Conservation (phyloP, 495 filamentous ascomycete genomes). For the Daldinia vernicosa region DNA sequence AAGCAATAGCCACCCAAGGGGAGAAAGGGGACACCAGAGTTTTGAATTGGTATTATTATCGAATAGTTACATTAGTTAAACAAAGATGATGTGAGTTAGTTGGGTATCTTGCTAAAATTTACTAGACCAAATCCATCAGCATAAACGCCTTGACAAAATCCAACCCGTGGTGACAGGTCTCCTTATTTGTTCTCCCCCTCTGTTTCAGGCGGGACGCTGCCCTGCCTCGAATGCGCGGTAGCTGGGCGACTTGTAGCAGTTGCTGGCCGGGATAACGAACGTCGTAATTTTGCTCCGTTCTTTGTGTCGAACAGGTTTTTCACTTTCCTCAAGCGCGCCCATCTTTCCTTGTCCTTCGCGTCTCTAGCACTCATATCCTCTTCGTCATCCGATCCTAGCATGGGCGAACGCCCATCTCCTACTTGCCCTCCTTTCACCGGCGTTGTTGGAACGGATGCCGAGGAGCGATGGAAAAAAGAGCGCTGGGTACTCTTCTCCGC, state of each 20-base stretch:
- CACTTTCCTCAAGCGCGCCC: conserved; percentile 62
- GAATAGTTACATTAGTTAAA: background rate
- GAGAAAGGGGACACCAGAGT: background rate
- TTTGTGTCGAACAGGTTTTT: conserved; percentile 68
- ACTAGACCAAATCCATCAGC: background rate
- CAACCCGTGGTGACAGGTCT: conserved; percentile 1
- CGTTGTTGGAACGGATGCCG: conserved; percentile 41
- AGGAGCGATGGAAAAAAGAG: conserved; percentile 36
- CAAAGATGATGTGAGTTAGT: background rate
- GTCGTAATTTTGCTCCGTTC: conserved; percentile 53
- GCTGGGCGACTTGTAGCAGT: conserved; percentile 34
- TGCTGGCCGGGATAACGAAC: conserved; percentile 45
- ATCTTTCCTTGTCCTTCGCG: conserved; percentile 64
- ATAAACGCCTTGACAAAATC: conserved; percentile 8
- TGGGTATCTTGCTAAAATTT: conserved; percentile 33
- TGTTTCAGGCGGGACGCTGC: conserved; percentile 36
- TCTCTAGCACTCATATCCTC: conserved; percentile 55
- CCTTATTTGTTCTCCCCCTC: conserved; percentile 20
- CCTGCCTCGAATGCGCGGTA: conserved; percentile 39
- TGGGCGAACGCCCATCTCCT: conserved; percentile 19
- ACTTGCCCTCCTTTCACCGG: conserved; percentile 29
- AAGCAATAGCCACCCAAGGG: background rate
- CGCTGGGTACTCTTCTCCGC: conserved; percentile 37
- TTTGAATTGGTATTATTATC: conserved; percentile 15
- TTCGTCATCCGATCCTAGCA: conserved; percentile 41